A percentile compares a stretch with the other conserved stretches of the same genome.
phyloP scores from a whole-genome alignment of 768 basidiomycete genomes.

The Suillus variegatus region DNA sequence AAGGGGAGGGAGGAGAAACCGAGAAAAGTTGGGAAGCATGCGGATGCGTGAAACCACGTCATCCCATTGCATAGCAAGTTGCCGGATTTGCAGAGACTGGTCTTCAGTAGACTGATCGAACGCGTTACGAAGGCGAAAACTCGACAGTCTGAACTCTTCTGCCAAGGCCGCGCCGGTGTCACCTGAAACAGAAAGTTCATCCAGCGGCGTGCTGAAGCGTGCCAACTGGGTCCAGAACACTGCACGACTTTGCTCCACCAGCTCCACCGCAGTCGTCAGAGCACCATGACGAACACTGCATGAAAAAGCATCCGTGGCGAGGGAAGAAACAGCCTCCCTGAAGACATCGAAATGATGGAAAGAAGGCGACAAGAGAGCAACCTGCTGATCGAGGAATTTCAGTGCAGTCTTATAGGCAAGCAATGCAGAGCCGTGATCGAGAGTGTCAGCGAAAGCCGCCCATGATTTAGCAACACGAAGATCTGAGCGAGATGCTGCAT shows the following conservation, averaged over 20 bases:
- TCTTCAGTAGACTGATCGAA: constrained; percentile 13
- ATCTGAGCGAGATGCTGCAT: background rate
- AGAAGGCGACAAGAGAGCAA: background rate
- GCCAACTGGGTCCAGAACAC: constrained; percentile 32
- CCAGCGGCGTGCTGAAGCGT: constrained; percentile 18
- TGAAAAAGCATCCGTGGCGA: constrained; percentile 25
- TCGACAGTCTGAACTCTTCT: constrained; percentile 18
- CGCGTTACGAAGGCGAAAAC: background rate
- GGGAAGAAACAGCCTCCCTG: background rate
- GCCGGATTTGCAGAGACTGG: constrained; percentile 14
- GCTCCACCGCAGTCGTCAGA: constrained; percentile 30
- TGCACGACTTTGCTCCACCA: constrained; percentile 34
- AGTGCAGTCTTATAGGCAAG: constrained; percentile 6
- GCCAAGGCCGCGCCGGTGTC: constrained; percentile 19
- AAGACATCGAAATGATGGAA: background rate
- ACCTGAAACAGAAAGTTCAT: constrained; percentile 16
- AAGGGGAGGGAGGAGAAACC: constrained; percentile 15
- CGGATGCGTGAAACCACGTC: constrained; percentile 24
- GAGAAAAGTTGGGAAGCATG: constrained; percentile 12
- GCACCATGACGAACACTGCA: constrained; percentile 23
- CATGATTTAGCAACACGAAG: background rate
- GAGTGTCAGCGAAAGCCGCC: background rate
- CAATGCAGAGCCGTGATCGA: background rate
- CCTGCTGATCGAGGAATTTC: constrained; percentile 2
- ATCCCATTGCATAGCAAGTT: constrained; percentile 19